These are phyloP conservation scores for Colletotrichum liaoningense DNA, from an alignment of 2,329 filamentous ascomycete species.

Conservation along the genomic window DNA sequence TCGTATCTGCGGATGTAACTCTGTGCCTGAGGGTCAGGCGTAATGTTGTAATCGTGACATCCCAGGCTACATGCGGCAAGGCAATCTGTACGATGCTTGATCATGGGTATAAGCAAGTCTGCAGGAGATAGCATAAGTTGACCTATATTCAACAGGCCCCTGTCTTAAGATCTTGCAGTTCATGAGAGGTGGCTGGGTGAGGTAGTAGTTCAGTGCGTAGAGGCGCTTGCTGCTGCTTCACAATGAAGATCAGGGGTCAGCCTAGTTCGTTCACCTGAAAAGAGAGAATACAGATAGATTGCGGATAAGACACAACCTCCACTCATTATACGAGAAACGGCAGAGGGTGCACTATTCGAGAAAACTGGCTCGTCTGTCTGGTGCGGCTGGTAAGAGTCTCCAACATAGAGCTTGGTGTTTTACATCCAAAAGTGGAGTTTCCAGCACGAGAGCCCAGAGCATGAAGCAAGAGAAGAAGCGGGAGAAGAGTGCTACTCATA, in stretches of 20 bases:
- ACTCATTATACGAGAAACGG: background rate
- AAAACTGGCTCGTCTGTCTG: background rate
- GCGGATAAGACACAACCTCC: background rate
- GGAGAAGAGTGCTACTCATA: background rate
- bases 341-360: background rate
- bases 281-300: conserved; percentile 17
- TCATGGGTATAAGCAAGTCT: background rate
- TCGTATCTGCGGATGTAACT: background rate
- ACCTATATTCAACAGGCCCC: background rate
- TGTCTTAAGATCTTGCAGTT: conserved; percentile 2
- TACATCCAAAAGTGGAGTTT: background rate
- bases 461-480: background rate
- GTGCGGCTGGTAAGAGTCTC: background rate
- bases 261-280: conserved; percentile 8
- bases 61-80: background rate
- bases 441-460: background rate
- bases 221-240: background rate
- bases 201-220: conserved; percentile 14
- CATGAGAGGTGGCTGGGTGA: background rate
- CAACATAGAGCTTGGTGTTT: background rate
- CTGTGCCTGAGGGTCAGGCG: background rate
- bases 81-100: background rate
- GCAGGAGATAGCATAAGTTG: background rate
- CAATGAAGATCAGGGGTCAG: conserved; percentile 28
- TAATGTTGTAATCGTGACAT: background rate